Conservation (phyloP, 495 filamentous ascomycete genomes). For the Podospora conica region DNA sequence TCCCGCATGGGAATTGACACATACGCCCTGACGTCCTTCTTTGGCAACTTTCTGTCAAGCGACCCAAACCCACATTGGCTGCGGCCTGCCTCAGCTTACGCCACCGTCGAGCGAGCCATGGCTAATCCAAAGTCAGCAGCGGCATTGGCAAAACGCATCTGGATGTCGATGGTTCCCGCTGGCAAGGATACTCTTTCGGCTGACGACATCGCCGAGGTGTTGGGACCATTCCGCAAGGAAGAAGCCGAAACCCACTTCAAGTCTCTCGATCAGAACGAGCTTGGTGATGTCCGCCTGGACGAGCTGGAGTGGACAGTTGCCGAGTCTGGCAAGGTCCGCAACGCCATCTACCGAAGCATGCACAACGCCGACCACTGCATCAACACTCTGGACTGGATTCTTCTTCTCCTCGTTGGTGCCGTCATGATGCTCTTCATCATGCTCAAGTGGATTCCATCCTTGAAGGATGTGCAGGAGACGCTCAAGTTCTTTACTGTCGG, state of each 20-base stretch:
- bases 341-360: slow-evolving; percentile 27
- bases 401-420: slow-evolving; percentile 49
- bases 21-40: slow-evolving; percentile 26
- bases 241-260: slow-evolving; percentile 25
- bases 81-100: slow-evolving; percentile 22
- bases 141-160: slow-evolving; percentile 40
- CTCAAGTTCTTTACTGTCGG: slow-evolving; percentile 63
- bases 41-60: slow-evolving; percentile 25
- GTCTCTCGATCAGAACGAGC: slow-evolving; percentile 23
- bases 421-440: slow-evolving; percentile 60
- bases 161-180: slow-evolving; percentile 27
- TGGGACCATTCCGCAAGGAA: slow-evolving; percentile 24
- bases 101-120: slow-evolving; percentile 23
- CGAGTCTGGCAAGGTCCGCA: slow-evolving; percentile 23
- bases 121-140: slow-evolving; percentile 34
- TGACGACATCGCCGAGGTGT: slow-evolving; percentile 27
- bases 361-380: slow-evolving; percentile 28
- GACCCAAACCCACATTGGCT: slow-evolving; percentile 25
- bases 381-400: slow-evolving; percentile 29
- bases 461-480: slow-evolving; percentile 25
- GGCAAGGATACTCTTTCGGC: slow-evolving; percentile 23
- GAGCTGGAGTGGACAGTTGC: slow-evolving; percentile 26
- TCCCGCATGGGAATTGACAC: slow-evolving; percentile 22
- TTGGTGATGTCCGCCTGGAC: slow-evolving; percentile 28
- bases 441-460: slow-evolving; percentile 18